phyloP scores from a whole-genome alignment of 169 alveolate genomes.

The Plasmodium sp. region DNA sequence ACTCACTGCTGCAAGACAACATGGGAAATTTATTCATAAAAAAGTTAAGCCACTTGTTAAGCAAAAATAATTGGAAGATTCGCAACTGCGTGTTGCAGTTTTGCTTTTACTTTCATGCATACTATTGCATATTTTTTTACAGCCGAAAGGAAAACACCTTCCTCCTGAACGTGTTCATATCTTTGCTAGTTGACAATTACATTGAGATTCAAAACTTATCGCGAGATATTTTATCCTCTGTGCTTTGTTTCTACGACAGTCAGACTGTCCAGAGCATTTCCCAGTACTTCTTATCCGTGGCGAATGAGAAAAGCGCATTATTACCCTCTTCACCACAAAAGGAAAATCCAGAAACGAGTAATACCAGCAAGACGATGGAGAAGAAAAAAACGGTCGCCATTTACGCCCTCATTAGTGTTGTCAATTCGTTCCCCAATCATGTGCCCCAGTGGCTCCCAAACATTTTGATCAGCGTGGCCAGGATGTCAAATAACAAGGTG shows the following conservation, averaged over 20 bases:
- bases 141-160: slow-evolving; percentile 31
- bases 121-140: slow-evolving; percentile 49
- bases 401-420: slow-evolving; percentile 66
- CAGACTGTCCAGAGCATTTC: slow-evolving; percentile 14
- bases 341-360: neutral
- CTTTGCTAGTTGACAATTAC: slow-evolving; percentile 51
- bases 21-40: slow-evolving; percentile 11
- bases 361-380: slow-evolving; percentile 5
- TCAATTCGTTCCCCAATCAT: slow-evolving; percentile 77
- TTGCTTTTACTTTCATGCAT: slow-evolving; percentile 51
- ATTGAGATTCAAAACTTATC: slow-evolving; percentile 65
- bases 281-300: slow-evolving; percentile 11
- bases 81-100: slow-evolving; percentile 49
- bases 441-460: slow-evolving; percentile 87
- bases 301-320: slow-evolving; percentile 20
- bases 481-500: slow-evolving; percentile 57
- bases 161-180: slow-evolving; percentile 55
- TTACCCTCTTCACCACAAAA: neutral
- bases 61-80: slow-evolving; percentile 49
- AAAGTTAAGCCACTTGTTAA: slow-evolving; percentile 7
- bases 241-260: slow-evolving; percentile 49
- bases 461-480: slow-evolving; percentile 81
- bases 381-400: slow-evolving; percentile 53
- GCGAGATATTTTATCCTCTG: slow-evolving; percentile 55
- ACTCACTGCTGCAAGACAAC: neutral